Evolutionary conservation across 352 stramenopile genomes (phyloP).

Genomic region (Globisporangium okanoganense): DNA sequence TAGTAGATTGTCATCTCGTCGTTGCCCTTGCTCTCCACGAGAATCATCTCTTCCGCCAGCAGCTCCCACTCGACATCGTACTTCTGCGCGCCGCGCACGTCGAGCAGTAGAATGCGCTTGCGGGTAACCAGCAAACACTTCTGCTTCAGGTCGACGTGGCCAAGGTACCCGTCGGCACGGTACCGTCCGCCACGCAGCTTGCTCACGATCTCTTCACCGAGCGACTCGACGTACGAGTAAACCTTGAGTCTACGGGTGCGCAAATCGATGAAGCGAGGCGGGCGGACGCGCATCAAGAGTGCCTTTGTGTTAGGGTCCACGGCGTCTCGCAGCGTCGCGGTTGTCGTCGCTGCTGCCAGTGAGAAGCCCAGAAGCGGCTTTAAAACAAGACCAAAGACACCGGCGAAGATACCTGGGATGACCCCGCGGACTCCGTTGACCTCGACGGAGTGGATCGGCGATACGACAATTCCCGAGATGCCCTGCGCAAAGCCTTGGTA

Average conservation of each 20-base stretch:
- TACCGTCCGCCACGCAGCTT: conserved; percentile 79
- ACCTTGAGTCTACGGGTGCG: conserved; percentile 77
- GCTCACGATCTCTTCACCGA: conserved; percentile 84
- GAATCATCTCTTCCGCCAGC: conserved; percentile 69
- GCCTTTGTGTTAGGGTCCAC: conserved; percentile 80
- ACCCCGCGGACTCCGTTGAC: conserved; percentile 73
- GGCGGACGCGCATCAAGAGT: conserved; percentile 67
- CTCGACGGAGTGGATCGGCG: conserved; percentile 81
- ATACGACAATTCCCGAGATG: conserved; percentile 79
- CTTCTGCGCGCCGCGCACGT: conserved; percentile 62
- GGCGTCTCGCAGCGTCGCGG: conserved; percentile 71
- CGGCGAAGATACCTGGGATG: conserved; percentile 70
- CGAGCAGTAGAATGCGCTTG: conserved; percentile 76
- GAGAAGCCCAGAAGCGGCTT: conserved; percentile 81
- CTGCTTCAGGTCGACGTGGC: conserved; percentile 79
- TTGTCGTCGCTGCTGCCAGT: conserved; percentile 66
- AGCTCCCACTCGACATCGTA: conserved; percentile 84
- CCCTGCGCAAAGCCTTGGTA: conserved; percentile 86
- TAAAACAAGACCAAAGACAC: conserved; percentile 74
- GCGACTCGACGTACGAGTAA: conserved; percentile 85
- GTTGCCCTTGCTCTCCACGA: conserved; percentile 52
- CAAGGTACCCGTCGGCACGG: conserved; percentile 74
- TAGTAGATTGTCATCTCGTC: conserved; percentile 57
- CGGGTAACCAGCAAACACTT: conserved; percentile 83
- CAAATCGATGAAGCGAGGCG: conserved; percentile 76